Evolutionary conservation across 2,329 filamentous ascomycete species (phyloP), one percentile per base, ranked within the genome.

Genomic region (Nigrograna mackinnonii): DNA sequence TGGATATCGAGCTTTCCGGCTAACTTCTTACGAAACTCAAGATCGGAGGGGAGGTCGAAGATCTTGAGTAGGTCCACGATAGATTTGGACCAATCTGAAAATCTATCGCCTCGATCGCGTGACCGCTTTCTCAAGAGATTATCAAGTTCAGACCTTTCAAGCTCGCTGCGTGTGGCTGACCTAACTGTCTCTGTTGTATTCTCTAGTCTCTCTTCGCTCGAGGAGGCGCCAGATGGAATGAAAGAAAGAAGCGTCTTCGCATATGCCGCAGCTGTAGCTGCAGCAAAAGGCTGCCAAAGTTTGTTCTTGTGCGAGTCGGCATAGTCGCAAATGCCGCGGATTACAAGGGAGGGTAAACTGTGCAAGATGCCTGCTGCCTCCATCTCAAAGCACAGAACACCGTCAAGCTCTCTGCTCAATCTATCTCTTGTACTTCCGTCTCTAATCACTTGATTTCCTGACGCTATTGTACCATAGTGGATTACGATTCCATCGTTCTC

Each of bases 311-410:
- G 40, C 24, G 40, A 43, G 26, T 43, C 40, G 7, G 40, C 40
- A 21, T 43, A 43, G 40, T 43, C 40, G 24, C 16, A 43, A 21
- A 43, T 43, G 40, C 40, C 40, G 13, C 40, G 40, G 21, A 43
- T 38, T 22, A 43, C 40, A 5, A 40, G 37, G 18, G 28, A 40
- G 14, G 7, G 24, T 22, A 20, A 26, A 21, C 24, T 22, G 18
- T 16, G 17, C 16, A 19, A 17, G 14, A 40, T 12, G 17, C 37
- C 37, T 14, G 37, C 37, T 18, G 37, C 37, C 24, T 40, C 37
- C 37, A 40, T 40, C 37, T 40, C 37, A 13, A 40, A 14, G 28
- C 37, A 40, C 12, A 40, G 30, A 16, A 22, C 37, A 13, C 30
- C 37, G 20, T 16, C 28, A 17, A 20, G 22, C 19, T 22, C 16